phyloP scores from a whole-genome alignment of 1,284 basidiomycete genomes.

The Chiua sp. region DNA sequence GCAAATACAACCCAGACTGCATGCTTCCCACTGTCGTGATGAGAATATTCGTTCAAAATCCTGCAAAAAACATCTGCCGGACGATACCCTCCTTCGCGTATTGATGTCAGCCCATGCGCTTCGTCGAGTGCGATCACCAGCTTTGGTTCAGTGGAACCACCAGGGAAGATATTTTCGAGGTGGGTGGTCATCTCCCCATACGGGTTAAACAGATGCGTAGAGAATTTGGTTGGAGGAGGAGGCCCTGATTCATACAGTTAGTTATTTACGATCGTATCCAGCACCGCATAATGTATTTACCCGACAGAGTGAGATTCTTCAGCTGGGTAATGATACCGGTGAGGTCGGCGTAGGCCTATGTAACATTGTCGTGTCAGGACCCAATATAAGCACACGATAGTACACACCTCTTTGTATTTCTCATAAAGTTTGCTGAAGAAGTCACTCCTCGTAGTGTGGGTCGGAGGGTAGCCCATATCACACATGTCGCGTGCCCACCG shows the following conservation, averaged over 20 bases:
- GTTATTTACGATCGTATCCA: neutral
- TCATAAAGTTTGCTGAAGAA: neutral
- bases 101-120: neutral
- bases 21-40: neutral
- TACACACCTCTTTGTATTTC: constrained; percentile 1
- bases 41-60: neutral
- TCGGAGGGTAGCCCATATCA: neutral
- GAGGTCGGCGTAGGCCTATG: neutral
- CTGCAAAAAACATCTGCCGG: neutral
- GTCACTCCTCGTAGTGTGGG: neutral
- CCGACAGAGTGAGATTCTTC: neutral
- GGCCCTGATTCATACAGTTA: neutral
- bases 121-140: neutral
- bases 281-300: neutral
- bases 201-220: neutral
- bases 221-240: neutral
- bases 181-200: neutral
- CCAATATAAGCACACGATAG: no score
- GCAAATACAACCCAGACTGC: neutral
- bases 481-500: neutral
- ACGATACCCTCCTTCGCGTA: neutral
- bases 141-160: neutral
- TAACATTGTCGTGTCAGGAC: neutral
- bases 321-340: neutral
- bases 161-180: neutral